A percentile compares a stretch with the other conserved stretches of the same genome.
Evolutionary conservation across 176 grass and related monocot genomes (phyloP).

Genomic region (Triticum urartu): DNA sequence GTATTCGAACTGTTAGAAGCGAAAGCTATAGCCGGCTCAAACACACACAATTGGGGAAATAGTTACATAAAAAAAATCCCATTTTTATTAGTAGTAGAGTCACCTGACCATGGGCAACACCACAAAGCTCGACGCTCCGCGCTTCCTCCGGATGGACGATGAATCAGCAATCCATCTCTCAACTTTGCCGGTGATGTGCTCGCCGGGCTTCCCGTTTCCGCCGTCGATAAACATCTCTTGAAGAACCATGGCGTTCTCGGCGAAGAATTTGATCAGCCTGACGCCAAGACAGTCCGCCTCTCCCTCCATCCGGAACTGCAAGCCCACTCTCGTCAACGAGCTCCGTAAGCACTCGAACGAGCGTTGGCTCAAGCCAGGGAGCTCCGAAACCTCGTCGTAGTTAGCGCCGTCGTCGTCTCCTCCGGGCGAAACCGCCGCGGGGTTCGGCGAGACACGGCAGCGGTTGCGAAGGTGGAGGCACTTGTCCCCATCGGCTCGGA

Average conservation of each 20-base stretch:
- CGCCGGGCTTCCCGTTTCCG: background rate
- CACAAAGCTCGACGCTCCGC: background rate
- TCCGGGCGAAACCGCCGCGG: background rate
- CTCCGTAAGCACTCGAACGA: background rate
- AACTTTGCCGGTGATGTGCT: background rate
- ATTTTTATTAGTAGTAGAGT: too few species aligned
- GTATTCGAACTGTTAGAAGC: too few species aligned
- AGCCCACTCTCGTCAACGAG: background rate
- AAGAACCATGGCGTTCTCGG: background rate
- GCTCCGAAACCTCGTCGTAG: background rate
- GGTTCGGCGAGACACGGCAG: background rate
- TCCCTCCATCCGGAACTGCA: background rate
- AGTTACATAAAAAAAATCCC: too few species aligned
- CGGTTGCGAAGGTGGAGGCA: background rate
- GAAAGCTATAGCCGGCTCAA: too few species aligned
- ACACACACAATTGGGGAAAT: too few species aligned
- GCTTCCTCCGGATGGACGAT: too few species aligned
- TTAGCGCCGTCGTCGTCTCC: background rate
- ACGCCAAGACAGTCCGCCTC: background rate
- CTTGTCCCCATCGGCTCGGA: background rate
- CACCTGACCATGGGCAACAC: too few species aligned
- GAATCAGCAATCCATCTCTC: background rate
- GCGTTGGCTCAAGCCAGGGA: background rate
- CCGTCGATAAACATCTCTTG: background rate
- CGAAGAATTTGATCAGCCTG: background rate